These are phyloP conservation scores for Lipomyces sp. DNA, from an alignment of 805 yeast genomes.

Conservation along the genomic window DNA sequence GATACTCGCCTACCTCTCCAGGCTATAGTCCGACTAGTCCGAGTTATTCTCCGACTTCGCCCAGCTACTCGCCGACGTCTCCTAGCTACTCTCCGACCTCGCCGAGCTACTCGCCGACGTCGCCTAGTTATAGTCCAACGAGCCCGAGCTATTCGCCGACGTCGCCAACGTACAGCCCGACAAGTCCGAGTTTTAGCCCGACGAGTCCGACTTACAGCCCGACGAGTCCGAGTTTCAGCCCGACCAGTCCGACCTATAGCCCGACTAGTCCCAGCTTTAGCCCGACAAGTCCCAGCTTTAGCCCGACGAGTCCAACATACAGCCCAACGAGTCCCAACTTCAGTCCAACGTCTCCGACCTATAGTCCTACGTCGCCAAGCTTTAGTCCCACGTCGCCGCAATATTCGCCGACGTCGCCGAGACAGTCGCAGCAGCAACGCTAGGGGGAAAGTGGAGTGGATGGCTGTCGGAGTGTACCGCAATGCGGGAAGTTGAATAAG, in stretches of 20 bases:
- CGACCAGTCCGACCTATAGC: constrained; percentile 57
- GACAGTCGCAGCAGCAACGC: constrained; percentile 31
- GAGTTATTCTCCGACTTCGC: constrained; percentile 65
- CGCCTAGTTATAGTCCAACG: constrained; percentile 65
- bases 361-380: constrained; percentile 73
- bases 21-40: constrained; percentile 62
- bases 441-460: neutral
- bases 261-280: constrained; percentile 64
- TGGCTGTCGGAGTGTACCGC: neutral
- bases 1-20: constrained; percentile 77
- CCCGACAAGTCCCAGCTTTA: constrained; percentile 65
- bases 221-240: constrained; percentile 56
- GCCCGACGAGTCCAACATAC: too few species aligned
- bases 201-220: constrained; percentile 65
- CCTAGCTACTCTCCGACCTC: constrained; percentile 64
- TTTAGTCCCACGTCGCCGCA: constrained; percentile 65
- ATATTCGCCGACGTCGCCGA: constrained; percentile 61
- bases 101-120: constrained; percentile 70
- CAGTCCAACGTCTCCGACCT: constrained; percentile 74
- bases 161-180: constrained; percentile 61
- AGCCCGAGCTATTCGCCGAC: constrained; percentile 69
- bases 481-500: constrained; percentile 1
- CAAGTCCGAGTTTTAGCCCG: constrained; percentile 69
- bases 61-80: constrained; percentile 68
- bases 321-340: constrained; percentile 80